Base-by-base conservation (phyloP, 257 asterid species). In the Solanum medicagineum region DNA sequence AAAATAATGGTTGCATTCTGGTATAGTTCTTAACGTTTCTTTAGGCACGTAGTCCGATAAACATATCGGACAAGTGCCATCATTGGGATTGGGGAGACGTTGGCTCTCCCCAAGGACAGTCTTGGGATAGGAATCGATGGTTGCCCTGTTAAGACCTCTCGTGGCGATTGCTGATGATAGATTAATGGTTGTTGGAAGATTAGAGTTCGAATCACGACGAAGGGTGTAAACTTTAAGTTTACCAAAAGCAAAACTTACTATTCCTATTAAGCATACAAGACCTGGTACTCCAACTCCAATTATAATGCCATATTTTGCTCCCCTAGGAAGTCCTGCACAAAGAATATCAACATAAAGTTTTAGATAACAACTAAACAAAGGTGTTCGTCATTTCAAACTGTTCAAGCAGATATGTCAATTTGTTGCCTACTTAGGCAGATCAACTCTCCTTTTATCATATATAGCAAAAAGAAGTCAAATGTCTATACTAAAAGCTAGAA, bases 1-100 rank as follows among this genome's bases (percentile, higher is more conserved):
- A 83, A 91, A 96, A 85, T 89, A 93, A 84, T 96, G 99, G 79
- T 91, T 89, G 91, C 99, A 96, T 15, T 91, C 96, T 0, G 99
- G 99, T 53, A 96, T 89, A 36, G 91, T 92, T 44, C 95, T 91
- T 16, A 94, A 44, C 0, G 88, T 92, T 85, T 96, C 98, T 81
- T 91, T 93, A 1, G 99, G 90, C 68, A 91, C 85, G 81, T 93
- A 96, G 44, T 94, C 98, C 0, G 92, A 84, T 19, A 96, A 82
- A 87, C 99, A 96, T 81, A 96, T 96, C 0, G 98, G 92, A 10
- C 99, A 96, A 40, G 92, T 88, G 22, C 88, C 85, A 3, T 94
- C 95, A 6, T 84, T 85, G 5, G 92, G 84, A 49, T 93, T 85
- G 0, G 98, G 99, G 1, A 94, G 91, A 14, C 97, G 91, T 0